Conservation (phyloP, 192 early-diverging fungal genomes). For the Cetraspora pellucida region DNA sequence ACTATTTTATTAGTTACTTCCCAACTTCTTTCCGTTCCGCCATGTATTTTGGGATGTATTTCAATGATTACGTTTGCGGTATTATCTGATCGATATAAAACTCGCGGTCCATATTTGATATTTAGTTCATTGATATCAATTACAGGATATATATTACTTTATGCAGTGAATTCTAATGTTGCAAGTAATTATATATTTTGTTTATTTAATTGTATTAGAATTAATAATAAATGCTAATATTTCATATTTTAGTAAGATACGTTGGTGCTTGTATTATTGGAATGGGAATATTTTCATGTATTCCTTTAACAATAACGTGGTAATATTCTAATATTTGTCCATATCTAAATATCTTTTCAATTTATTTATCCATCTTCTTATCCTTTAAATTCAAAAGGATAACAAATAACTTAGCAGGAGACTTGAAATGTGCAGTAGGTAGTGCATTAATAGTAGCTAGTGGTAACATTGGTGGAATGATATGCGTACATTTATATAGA, state of each 20-base stretch:
- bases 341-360: constrained; percentile 44
- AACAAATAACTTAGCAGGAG: constrained; percentile 71
- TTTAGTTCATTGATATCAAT: not conserved
- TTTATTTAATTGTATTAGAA: not conserved
- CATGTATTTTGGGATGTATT: constrained; percentile 34
- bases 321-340: constrained; percentile 42
- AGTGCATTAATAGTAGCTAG: constrained; percentile 67
- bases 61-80: not conserved
- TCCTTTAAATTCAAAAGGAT: constrained; percentile 53
- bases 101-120: constrained; percentile 3
- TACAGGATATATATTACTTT: constrained; percentile 5
- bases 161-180: not conserved
- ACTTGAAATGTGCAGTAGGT: constrained; percentile 71
- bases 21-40: constrained; percentile 35
- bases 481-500: constrained; percentile 71
- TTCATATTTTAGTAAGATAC: constrained; percentile 9
- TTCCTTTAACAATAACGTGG: constrained; percentile 47
- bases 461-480: constrained; percentile 74
- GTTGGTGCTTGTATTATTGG: not conserved
- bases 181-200: not conserved
- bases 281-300: not conserved
- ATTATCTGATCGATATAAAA: not conserved
- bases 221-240: not conserved
- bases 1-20: not conserved
- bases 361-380: not conserved